Conservation (phyloP, 2,329 filamentous ascomycete genomes). For the Exophiala viscosa region DNA sequence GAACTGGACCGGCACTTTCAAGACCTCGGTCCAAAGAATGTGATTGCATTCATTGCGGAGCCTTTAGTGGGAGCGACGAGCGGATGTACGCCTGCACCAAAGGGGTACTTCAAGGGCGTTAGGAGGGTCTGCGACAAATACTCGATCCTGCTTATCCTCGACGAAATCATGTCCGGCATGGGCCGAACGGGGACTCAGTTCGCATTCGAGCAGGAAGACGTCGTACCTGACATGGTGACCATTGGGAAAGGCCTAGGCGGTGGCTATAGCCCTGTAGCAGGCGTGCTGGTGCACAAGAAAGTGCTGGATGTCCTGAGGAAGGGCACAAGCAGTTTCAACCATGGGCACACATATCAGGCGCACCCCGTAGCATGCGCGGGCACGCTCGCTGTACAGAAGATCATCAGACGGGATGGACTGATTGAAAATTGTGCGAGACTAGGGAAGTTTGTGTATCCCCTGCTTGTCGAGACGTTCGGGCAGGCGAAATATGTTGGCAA, state of each 20-base stretch:
- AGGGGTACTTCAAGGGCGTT: constrained; percentile 55
- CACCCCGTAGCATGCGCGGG: constrained; percentile 55
- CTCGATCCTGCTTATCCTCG: constrained; percentile 70
- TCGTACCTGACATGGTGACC: constrained; percentile 56
- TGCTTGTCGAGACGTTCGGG: constrained; percentile 44
- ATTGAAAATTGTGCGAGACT: constrained; percentile 40
- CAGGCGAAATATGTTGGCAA: constrained; percentile 52
- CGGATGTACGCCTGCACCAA: constrained; percentile 50
- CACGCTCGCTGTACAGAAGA: constrained; percentile 49
- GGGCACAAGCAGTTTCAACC: constrained; percentile 51
- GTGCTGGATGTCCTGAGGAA: constrained; percentile 48
- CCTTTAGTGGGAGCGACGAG: constrained; percentile 49
- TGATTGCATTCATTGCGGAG: constrained; percentile 51
- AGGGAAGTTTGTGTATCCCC: constrained; percentile 35
- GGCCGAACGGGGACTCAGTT: constrained; percentile 49
- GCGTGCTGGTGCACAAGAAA: constrained; percentile 48
- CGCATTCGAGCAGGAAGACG: constrained; percentile 33
- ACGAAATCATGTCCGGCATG: constrained; percentile 59
- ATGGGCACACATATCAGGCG: constrained; percentile 59
- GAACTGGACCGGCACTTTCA: constrained; percentile 51
- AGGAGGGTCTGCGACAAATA: constrained; percentile 56
- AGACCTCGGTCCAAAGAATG: constrained; percentile 44
- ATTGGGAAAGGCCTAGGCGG: constrained; percentile 59
- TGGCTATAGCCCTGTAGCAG: constrained; percentile 55
- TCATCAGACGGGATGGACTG: constrained; percentile 49